Evolutionary conservation across 1,284 basidiomycete genomes (phyloP).

Genomic region (Naganishia albida): DNA sequence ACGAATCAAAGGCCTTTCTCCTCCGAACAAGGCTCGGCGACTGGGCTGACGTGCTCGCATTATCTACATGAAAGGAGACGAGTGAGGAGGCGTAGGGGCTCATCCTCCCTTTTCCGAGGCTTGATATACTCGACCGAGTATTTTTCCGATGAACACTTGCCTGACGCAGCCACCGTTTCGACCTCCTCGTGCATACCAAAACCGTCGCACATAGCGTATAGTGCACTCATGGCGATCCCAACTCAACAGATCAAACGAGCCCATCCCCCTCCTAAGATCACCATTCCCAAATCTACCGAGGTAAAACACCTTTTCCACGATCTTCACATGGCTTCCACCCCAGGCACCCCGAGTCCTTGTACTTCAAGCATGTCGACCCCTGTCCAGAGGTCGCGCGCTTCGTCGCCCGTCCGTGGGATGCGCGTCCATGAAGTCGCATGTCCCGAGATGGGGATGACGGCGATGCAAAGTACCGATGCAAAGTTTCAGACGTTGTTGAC

Average conservation of each 20-base stretch:
- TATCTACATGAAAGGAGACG: background rate
- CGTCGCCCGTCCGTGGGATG: conserved; percentile 1
- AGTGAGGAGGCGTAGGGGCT: background rate
- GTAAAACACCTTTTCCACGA: conserved; percentile 6
- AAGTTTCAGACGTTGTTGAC: conserved; percentile 19
- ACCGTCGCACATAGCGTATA: background rate
- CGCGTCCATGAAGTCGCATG: conserved; percentile 2
- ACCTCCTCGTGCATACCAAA: background rate
- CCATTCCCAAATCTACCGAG: background rate
- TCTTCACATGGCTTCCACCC: background rate
- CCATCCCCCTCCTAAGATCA: background rate
- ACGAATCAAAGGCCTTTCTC: background rate
- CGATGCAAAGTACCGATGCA: conserved; percentile 19
- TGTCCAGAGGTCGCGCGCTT: background rate
- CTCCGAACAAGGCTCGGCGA: background rate
- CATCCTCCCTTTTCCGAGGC: background rate
- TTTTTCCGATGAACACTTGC: background rate
- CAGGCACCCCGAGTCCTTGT: background rate
- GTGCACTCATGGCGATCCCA: background rate
- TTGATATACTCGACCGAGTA: background rate
- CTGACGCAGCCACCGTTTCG: no score
- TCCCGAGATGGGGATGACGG: conserved; percentile 3
- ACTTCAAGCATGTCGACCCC: background rate
- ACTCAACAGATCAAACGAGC: background rate
- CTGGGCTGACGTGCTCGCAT: background rate